Conservation (phyloP, 768 basidiomycete species). For the Boletus reticulatus region DNA sequence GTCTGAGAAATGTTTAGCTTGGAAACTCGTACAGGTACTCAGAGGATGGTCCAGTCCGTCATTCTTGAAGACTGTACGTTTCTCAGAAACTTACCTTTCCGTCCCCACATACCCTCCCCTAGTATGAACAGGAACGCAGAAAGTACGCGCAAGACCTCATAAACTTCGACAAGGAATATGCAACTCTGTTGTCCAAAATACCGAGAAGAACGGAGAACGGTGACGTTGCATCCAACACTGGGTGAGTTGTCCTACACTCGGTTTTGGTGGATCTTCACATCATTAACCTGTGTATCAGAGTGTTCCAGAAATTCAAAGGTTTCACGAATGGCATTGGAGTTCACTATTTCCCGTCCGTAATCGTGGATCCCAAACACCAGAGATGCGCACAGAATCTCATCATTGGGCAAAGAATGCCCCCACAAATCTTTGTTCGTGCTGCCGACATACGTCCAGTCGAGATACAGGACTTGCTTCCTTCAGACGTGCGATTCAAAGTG, state of each 20-base stretch:
- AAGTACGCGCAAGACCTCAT: not conserved
- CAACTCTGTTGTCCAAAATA: not conserved
- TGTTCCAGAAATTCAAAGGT: not conserved
- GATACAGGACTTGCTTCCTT: not conserved
- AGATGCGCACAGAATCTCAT: not conserved
- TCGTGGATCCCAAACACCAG: not conserved
- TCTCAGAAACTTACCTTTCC: not conserved
- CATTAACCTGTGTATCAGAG: not conserved
- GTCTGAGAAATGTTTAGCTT: not conserved
- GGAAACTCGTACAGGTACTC: not conserved
- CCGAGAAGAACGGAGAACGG: not conserved
- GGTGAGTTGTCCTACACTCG: not conserved
- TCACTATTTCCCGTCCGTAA: not conserved
- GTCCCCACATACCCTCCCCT: not conserved
- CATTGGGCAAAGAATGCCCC: not conserved
- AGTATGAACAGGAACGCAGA: not conserved
- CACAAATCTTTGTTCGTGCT: not conserved
- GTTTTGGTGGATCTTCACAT: not conserved
- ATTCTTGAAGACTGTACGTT: not conserved
- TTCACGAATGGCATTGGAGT: not conserved
- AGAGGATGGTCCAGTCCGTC: not conserved
- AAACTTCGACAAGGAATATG: not conserved
- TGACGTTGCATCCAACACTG: not conserved
- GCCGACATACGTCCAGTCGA: not conserved
- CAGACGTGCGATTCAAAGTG: not conserved